Conservation (phyloP, 1,139 yeast genomes). For the Diutina rugosa region DNA sequence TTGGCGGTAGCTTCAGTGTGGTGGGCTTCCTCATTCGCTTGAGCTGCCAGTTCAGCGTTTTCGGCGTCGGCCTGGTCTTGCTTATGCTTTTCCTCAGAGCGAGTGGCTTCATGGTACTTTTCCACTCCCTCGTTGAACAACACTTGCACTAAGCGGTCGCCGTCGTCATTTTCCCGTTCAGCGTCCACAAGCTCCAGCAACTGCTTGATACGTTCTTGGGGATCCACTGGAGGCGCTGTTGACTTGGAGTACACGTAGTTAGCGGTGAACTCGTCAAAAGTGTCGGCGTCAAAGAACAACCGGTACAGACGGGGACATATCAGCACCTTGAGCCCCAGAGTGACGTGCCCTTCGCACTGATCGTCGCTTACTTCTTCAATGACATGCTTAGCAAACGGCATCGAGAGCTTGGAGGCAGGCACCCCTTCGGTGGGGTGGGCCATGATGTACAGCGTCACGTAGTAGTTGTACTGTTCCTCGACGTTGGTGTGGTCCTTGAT, state of each 20-base stretch:
- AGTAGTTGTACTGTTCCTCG: constrained; percentile 84
- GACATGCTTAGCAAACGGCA: constrained; percentile 62
- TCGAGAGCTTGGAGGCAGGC: constrained; percentile 58
- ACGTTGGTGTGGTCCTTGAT: constrained; percentile 62
- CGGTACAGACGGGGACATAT: constrained; percentile 71
- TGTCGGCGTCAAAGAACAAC: constrained; percentile 68
- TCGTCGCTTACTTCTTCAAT: constrained; percentile 46
- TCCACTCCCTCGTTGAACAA: constrained; percentile 22
- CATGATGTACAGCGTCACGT: constrained; percentile 84
- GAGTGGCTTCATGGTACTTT: constrained; percentile 12
- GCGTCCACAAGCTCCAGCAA: neutral
- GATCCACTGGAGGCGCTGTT: neutral
- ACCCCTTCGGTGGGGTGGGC: constrained; percentile 97
- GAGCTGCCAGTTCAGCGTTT: neutral
- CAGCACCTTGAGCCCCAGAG: constrained; percentile 68
- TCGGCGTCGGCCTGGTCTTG: neutral
- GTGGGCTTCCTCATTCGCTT: neutral
- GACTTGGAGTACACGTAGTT: constrained; percentile 25
- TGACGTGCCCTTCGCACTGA: constrained; percentile 52
- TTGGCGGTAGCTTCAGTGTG: neutral
- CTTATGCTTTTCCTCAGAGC: neutral
- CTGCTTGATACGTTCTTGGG: neutral
- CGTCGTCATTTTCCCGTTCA: constrained; percentile 11
- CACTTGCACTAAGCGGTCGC: constrained; percentile 15
- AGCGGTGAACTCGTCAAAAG: constrained; percentile 70